A percentile compares a stretch with the other conserved stretches of the same genome.
Evolutionary conservation across 805 yeast species (phyloP).

Genomic region (Starmerella gropengiesseri): DNA sequence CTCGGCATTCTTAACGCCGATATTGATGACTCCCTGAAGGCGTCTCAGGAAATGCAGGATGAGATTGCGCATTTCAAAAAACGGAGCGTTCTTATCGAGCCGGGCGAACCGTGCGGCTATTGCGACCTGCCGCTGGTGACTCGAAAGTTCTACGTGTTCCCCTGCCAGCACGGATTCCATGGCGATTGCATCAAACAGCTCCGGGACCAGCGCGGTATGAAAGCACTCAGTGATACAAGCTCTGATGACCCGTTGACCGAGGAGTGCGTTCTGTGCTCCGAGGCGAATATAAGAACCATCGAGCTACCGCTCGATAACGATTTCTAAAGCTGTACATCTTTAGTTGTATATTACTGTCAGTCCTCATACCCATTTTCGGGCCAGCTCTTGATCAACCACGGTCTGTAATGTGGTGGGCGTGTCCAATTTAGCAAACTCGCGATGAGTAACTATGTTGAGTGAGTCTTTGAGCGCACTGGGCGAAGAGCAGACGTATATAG

Average conservation of each 20-base stretch:
- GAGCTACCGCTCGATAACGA: conserved; percentile 43
- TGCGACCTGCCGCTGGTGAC: conserved; percentile 63
- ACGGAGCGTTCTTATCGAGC: conserved; percentile 57
- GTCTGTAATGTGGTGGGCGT: neutral
- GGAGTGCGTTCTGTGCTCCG: conserved; percentile 71
- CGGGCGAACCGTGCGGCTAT: conserved; percentile 69
- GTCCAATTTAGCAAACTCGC: conserved; percentile 3
- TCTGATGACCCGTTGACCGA: conserved; percentile 32
- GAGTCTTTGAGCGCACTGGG: neutral
- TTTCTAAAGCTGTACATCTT: conserved; percentile 8
- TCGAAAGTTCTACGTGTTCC: conserved; percentile 68
- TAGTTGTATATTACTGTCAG: neutral
- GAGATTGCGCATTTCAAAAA: conserved; percentile 45
- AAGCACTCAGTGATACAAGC: conserved; percentile 35
- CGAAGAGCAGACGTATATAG: neutral
- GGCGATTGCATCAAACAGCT: conserved; percentile 68
- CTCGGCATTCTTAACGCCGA: conserved; percentile 59
- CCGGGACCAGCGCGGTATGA: conserved; percentile 31
- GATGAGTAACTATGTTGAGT: neutral
- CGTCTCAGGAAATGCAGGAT: conserved; percentile 45
- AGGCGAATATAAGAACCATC: conserved; percentile 53
- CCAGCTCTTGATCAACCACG: conserved; percentile 2
- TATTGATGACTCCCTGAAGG: conserved; percentile 60
- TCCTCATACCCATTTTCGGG: neutral
- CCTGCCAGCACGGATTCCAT: conserved; percentile 85